A percentile compares a stretch with the other conserved stretches of the same genome.
Evolutionary conservation across 345 rosid genomes (phyloP).

Genomic region (Arabidopsis thaliana): TAIR10.1 NC_003075.7:9568001-9568500

Average conservation of each 20-base stretch:
- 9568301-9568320: conserved; percentile 7
- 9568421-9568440: conserved; percentile 40
- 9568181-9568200: conserved; percentile 43
- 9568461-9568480: neutral
- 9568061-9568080: conserved; percentile 26
- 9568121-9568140: conserved; percentile 41
- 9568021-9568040: neutral
- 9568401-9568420: conserved; percentile 29
- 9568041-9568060: conserved; percentile 49
- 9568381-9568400: conserved; percentile 39
- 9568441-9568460: conserved; percentile 20
- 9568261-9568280: conserved; percentile 32
- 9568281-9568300: conserved; percentile 39
- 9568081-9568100: neutral
- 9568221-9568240: conserved; percentile 41
- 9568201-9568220: conserved; percentile 50
- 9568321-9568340: conserved; percentile 36
- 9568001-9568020: conserved; percentile 51
- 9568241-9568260: conserved; percentile 41
- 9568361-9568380: conserved; percentile 42
- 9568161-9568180: conserved; percentile 64
- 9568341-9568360: conserved; percentile 49
- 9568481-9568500: conserved; percentile 10
- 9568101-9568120: conserved; percentile 6
- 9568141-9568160: conserved; percentile 57